A percentile compares a stretch with the other conserved stretches of the same genome.
phyloP scores from a whole-genome alignment of 2,329 filamentous ascomycete species.

The Aspergillus tubingensis region DNA sequence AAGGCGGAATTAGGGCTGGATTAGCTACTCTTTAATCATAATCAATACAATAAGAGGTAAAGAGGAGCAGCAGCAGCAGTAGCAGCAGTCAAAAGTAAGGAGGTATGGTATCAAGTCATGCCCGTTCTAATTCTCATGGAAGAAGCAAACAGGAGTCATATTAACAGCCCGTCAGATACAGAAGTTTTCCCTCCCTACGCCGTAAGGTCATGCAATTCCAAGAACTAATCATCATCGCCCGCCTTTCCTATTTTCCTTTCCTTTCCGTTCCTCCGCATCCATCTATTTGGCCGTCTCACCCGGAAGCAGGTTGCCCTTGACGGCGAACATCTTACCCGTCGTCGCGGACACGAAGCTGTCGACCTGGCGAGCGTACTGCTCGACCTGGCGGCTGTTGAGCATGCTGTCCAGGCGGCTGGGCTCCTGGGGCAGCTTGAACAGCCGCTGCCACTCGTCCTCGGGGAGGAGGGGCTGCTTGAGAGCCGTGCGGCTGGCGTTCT shows the following conservation, averaged over 20 bases:
- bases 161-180: slow-evolving; percentile 40
- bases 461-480: slow-evolving; percentile 88
- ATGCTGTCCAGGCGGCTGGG: slow-evolving; percentile 90
- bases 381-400: slow-evolving; percentile 92
- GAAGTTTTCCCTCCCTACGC: slow-evolving; percentile 46
- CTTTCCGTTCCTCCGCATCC: slow-evolving; percentile 9
- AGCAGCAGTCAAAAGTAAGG: neutral
- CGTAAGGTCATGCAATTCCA: slow-evolving; percentile 46
- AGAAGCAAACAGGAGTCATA: slow-evolving; percentile 39
- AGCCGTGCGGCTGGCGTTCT: slow-evolving; percentile 81
- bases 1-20: neutral
- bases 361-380: slow-evolving; percentile 96
- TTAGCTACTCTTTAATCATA: too few species aligned
- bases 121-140: slow-evolving; percentile 32
- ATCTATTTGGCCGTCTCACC: slow-evolving; percentile 49
- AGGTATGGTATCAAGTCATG: slow-evolving; percentile 16
- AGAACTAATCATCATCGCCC: slow-evolving; percentile 29
- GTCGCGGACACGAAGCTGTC: slow-evolving; percentile 92
- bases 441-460: slow-evolving; percentile 96
- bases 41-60: neutral
- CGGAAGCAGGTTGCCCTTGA: slow-evolving; percentile 69
- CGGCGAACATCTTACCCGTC: slow-evolving; percentile 96
- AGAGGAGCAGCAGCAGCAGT: neutral
- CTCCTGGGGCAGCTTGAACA: slow-evolving; percentile 97
- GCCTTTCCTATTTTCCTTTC: slow-evolving; percentile 1